Conservation (phyloP, 495 filamentous ascomycete species). For the Trichoderma gamsii region DNA sequence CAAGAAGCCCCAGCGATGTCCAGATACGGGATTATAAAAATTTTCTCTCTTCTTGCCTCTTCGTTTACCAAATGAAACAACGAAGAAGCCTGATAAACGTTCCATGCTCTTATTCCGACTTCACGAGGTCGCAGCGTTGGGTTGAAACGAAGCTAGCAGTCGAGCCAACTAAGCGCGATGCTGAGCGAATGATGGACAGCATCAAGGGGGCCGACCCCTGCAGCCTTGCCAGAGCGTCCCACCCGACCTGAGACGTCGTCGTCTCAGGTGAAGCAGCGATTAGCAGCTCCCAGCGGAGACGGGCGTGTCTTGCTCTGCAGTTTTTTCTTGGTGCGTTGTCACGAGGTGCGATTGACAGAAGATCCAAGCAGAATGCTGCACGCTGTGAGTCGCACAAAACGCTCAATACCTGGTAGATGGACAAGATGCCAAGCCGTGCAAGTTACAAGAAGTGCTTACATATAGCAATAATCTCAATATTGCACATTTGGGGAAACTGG, state of each 20-base stretch:
- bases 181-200: not conserved
- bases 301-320: not conserved
- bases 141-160: constrained; percentile 11
- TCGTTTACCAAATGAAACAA: not conserved
- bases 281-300: constrained; percentile 9
- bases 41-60: not conserved
- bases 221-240: constrained; percentile 12
- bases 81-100: not conserved
- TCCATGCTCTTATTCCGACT: not conserved
- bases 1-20: not conserved
- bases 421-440: not conserved
- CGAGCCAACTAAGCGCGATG: not conserved
- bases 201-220: constrained; percentile 4
- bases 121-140: not conserved
- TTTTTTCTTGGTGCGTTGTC: not conserved
- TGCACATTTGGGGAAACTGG: not conserved
- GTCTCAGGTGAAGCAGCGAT: constrained; percentile 14
- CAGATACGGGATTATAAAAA: not conserved
- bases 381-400: not conserved
- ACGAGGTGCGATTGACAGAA: not conserved
- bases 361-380: not conserved
- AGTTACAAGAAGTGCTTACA: not conserved
- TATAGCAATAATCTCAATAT: too few species aligned
- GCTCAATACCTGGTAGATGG: not conserved
- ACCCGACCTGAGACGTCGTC: constrained; percentile 13